Base-by-base conservation (phyloP, 495 filamentous ascomycete species). In the Tuber brumale region DNA sequence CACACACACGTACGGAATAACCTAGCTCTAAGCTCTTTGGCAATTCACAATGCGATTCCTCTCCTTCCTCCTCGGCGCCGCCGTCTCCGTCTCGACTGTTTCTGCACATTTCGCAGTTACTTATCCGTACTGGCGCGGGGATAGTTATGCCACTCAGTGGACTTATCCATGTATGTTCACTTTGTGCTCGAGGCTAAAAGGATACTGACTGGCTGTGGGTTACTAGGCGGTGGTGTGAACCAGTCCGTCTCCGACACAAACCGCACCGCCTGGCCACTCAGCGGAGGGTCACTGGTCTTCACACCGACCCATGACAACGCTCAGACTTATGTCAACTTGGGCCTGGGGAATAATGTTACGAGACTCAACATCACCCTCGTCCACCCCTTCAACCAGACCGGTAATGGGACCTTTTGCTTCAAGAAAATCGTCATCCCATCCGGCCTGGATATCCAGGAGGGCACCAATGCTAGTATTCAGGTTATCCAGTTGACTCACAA, bases 321-420 rank as follows among this genome's bases (percentile, higher is more conserved):
- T 19, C 88, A 90, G 76, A 83, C 89, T 46, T 91, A 87, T 82
- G 82, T 91, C 79, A 91, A 91, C 84, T 84, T 91, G 35, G 90
- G 88, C n/a, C 76, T 91, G 46, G 89, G 90, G 51, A 85, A 86
- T 78, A 81, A 85, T 41, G 86, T 86, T 41, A 86, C 88, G 73
- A 85, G 85, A 81, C 90, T 91, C 85, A 91, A 91, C 83, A 87
- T 89, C 81, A 85, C 86, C 37, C 85, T 91, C 37, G 86, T 87
- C 27, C 77, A 82, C 16, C 81, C 87, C 75, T 84, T 88, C 79
- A 92, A 91, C 84, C 86, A 86, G 75, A 90, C 90, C 1, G 89
- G 89, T 70, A 88, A 86, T 23, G 90, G 90, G 48, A 88, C 85
- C 12, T 86, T 91, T 74, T 92, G 90, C 76, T 81, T 92, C 46